Evolutionary conservation across 345 rosid genomes (phyloP).

Genomic region (Kandelia obovata): DNA sequence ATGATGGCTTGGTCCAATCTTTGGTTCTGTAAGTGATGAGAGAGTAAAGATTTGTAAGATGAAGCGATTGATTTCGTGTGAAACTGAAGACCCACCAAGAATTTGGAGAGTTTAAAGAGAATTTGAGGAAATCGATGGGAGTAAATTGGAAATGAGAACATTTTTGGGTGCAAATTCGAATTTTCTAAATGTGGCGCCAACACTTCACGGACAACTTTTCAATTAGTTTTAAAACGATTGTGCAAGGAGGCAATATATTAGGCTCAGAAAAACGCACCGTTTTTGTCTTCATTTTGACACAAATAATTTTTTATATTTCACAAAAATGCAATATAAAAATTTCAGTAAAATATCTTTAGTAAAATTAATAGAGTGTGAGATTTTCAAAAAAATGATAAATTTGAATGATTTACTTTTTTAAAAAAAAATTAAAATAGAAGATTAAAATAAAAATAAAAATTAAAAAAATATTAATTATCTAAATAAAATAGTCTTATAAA

Average conservation of each 20-base stretch:
- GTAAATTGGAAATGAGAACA: conserved; percentile 5
- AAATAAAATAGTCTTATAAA: no score
- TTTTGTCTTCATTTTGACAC: not conserved
- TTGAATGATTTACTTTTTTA: no score
- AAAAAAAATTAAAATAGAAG: no score
- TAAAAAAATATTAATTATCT: no score
- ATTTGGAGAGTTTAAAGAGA: not conserved
- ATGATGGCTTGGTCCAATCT: conserved; percentile 44
- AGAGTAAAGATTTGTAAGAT: conserved; percentile 29
- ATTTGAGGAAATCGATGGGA: not conserved
- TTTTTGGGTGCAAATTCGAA: conserved; percentile 11
- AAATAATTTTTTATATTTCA: no score
- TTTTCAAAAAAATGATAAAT: no score
- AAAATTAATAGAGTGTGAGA: no score
- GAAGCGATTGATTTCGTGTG: conserved; percentile 7
- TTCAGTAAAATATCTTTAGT: no score
- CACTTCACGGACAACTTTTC: not conserved
- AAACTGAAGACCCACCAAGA: conserved; percentile 17
- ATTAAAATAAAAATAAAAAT: no score
- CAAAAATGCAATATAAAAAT: no score
- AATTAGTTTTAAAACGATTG: no score
- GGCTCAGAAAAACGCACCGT: no score
- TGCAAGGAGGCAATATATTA: not conserved
- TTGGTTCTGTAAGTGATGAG: conserved; percentile 35
- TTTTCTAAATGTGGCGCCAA: conserved; percentile 30